Evolutionary conservation across 2,329 filamentous ascomycete species (phyloP).

Genomic region (Aspergillus sp.): DNA sequence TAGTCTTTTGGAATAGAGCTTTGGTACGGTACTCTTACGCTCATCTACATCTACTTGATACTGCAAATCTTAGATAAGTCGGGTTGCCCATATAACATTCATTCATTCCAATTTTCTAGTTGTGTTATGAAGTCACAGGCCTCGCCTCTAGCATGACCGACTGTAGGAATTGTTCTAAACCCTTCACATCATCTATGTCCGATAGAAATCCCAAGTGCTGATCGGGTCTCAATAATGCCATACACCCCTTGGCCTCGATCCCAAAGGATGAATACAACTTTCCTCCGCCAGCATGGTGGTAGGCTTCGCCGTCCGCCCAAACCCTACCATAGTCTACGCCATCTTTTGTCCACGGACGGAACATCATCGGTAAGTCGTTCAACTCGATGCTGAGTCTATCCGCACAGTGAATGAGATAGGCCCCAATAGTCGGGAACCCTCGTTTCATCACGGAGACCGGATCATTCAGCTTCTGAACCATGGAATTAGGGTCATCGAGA

Average conservation of each 20-base stretch:
- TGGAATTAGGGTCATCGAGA: neutral
- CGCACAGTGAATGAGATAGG: neutral
- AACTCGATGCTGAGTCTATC: neutral
- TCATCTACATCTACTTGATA: too few species aligned
- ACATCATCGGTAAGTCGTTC: neutral
- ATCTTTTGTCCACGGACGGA: neutral
- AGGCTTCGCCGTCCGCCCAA: conserved; percentile 50
- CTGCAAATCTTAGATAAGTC: too few species aligned
- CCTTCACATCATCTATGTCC: neutral
- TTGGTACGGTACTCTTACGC: too few species aligned
- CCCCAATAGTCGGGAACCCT: neutral
- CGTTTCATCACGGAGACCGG: neutral
- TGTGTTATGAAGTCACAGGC: neutral
- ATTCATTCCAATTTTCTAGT: neutral
- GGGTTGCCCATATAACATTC: too few species aligned
- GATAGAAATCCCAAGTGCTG: conserved; percentile 56
- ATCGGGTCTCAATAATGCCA: conserved; percentile 65
- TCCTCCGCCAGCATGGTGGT: conserved; percentile 51
- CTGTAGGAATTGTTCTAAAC: neutral
- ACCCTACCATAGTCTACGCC: neutral
- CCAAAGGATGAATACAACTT: conserved; percentile 57
- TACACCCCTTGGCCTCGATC: conserved; percentile 57
- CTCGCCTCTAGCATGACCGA: neutral
- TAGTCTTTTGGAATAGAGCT: neutral
- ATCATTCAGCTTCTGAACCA: neutral